Evolutionary conservation across 306 rosid genomes (phyloP).

Genomic region (Hippophae gyantsensis): DNA sequence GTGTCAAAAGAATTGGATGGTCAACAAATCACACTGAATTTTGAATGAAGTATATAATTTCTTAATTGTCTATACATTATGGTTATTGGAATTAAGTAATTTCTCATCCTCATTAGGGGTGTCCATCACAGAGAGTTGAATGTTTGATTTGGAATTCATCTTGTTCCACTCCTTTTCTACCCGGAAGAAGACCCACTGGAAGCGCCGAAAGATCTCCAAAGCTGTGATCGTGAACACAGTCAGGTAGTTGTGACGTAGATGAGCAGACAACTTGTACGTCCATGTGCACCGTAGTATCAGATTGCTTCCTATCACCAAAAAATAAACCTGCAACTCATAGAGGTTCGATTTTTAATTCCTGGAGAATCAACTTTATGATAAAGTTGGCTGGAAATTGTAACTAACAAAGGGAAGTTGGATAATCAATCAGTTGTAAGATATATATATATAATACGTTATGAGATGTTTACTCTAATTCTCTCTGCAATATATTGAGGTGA

Average conservation of each 20-base stretch:
- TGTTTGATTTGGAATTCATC: conserved; percentile 58
- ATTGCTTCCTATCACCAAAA: conserved; percentile 93
- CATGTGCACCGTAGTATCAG: conserved; percentile 89
- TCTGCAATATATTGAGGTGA: no score
- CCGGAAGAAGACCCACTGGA: conserved; percentile 96
- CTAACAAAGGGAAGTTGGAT: no score
- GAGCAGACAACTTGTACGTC: conserved; percentile 97
- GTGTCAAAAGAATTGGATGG: no score
- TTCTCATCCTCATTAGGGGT: conserved; percentile 56
- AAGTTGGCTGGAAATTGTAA: no score
- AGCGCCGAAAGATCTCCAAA: conserved; percentile 90
- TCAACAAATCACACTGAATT: no score
- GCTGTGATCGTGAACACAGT: conserved; percentile 76
- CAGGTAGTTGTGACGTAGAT: conserved; percentile 93
- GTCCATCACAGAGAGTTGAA: conserved; percentile 48
- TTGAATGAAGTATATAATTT: conserved; percentile 1
- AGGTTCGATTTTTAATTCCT: no score
- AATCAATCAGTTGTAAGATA: not conserved
- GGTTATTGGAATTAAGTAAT: conserved; percentile 46
- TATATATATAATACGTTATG: not conserved
- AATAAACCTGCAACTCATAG: conserved; percentile 55
- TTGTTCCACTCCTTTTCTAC: conserved; percentile 89
- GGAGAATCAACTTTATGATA: no score
- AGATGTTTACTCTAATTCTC: not conserved
- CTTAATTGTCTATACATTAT: conserved; percentile 44